Conservation (phyloP, 768 basidiomycete genomes). For the Suillus placidus region DNA sequence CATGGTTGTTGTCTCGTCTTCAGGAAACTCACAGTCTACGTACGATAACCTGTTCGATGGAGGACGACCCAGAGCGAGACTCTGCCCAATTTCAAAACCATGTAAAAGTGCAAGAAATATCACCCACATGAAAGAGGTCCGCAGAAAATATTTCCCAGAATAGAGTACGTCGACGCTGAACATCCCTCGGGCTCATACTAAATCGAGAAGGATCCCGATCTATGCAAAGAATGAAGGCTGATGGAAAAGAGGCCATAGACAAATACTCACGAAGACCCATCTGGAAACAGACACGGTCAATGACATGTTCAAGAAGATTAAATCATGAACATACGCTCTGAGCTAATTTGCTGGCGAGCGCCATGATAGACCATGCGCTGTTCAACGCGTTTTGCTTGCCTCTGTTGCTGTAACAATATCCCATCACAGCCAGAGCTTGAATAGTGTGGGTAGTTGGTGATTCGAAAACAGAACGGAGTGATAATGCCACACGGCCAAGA, state of each 20-base stretch:
- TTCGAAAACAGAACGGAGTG: conserved; percentile 42
- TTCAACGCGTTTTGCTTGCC: conserved; percentile 29
- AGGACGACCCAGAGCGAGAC: conserved; percentile 60
- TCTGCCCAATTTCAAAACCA: conserved; percentile 36
- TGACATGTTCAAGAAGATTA: background rate
- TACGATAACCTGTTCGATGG: conserved; percentile 61
- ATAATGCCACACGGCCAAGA: conserved; percentile 43
- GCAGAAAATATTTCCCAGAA: conserved; percentile 72
- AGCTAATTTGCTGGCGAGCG: conserved; percentile 57
- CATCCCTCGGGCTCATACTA: conserved; percentile 60
- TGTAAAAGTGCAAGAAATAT: conserved; percentile 1
- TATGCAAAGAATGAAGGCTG: conserved; percentile 28
- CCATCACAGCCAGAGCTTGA: conserved; percentile 39
- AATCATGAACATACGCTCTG: conserved; percentile 50
- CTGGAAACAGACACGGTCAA: conserved; percentile 33
- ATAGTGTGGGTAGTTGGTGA: conserved; percentile 43
- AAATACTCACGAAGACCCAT: conserved; percentile 57
- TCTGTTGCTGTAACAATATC: conserved; percentile 43
- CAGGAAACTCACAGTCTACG: conserved; percentile 62
- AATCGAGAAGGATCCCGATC: conserved; percentile 75
- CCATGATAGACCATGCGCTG: conserved; percentile 52
- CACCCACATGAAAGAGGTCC: conserved; percentile 51
- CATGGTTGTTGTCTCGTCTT: conserved; percentile 50
- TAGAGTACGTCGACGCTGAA: conserved; percentile 61
- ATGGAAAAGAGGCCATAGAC: background rate